phyloP scores from a whole-genome alignment of 2,329 filamentous ascomycete species.

The Colletotrichum tanaceti region DNA sequence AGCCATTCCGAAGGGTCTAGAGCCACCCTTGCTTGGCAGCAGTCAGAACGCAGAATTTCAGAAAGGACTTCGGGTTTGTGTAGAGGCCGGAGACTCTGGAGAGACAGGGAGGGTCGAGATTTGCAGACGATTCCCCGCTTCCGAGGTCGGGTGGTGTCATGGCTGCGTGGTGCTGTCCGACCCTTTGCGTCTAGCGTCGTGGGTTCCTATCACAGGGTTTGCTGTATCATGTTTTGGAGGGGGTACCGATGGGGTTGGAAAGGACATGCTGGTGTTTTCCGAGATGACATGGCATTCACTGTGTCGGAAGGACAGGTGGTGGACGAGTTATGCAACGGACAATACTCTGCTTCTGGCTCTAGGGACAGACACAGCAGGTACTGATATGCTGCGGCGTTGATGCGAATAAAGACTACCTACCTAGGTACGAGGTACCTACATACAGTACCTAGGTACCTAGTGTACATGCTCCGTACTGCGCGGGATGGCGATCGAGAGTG shows the following conservation, averaged over 20 bases:
- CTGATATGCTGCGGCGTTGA: constrained; percentile 1
- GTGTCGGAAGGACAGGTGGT: neutral
- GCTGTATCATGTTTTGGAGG: neutral
- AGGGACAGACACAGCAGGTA: neutral
- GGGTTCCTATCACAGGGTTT: constrained; percentile 16
- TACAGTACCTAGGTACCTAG: no score
- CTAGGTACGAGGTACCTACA: no score
- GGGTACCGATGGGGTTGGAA: neutral
- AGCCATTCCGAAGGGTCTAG: constrained; percentile 18
- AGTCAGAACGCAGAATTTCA: no score
- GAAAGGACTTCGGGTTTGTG: neutral
- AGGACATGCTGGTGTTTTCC: constrained; percentile 10
- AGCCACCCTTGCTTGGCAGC: constrained; percentile 4
- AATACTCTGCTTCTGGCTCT: constrained; percentile 17
- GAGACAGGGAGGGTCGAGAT: constrained; percentile 12
- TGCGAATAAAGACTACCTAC: no score
- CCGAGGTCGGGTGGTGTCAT: constrained; percentile 30
- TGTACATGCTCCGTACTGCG: neutral
- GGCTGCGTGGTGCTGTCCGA: constrained; percentile 21
- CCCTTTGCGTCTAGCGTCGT: constrained; percentile 18
- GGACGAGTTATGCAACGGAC: constrained; percentile 7
- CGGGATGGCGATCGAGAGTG: constrained; percentile 4
- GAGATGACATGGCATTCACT: no score
- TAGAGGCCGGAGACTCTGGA: constrained; percentile 25
- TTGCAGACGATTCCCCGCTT: constrained; percentile 25